Conservation (phyloP, 163 green algal genomes). For the Coccomyxa subellipsoidea region DNA sequence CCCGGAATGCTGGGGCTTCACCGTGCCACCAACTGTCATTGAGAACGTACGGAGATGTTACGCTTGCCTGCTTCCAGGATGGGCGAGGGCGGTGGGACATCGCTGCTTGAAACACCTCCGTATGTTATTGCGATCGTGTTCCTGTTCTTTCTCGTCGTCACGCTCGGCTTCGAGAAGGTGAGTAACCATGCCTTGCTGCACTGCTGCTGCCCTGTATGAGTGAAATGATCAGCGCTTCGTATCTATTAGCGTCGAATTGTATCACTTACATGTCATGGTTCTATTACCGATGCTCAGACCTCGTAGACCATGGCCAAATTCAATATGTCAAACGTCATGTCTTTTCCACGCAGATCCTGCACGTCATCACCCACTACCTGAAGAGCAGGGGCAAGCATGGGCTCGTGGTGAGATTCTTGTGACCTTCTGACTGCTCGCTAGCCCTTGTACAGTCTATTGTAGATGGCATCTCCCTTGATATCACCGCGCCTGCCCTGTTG, state of each 20-base stretch:
- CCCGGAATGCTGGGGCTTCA: too few species aligned
- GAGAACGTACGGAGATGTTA: neutral
- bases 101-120: slow-evolving; percentile 19
- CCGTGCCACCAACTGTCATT: neutral
- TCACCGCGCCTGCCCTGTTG: neutral
- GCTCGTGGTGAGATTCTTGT: slow-evolving; percentile 12
- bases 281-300: too few species aligned
- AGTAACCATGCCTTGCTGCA: neutral
- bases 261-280: too few species aligned
- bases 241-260: too few species aligned
- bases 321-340: too few species aligned
- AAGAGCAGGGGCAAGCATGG: slow-evolving; percentile 21
- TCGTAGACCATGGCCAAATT: too few species aligned
- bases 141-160: slow-evolving; percentile 34
- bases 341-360: slow-evolving; percentile 1
- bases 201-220: neutral
- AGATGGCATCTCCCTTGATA: too few species aligned
- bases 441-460: too few species aligned
- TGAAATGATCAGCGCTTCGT: neutral
- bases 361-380: slow-evolving; percentile 12
- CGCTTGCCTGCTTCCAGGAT: neutral
- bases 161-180: slow-evolving; percentile 13
- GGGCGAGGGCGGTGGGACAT: neutral
- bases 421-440: too few species aligned
- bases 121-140: slow-evolving; percentile 31